Base-by-base conservation (phyloP, 208 protist genomes). In the Naegleria lovaniensis region DNA sequence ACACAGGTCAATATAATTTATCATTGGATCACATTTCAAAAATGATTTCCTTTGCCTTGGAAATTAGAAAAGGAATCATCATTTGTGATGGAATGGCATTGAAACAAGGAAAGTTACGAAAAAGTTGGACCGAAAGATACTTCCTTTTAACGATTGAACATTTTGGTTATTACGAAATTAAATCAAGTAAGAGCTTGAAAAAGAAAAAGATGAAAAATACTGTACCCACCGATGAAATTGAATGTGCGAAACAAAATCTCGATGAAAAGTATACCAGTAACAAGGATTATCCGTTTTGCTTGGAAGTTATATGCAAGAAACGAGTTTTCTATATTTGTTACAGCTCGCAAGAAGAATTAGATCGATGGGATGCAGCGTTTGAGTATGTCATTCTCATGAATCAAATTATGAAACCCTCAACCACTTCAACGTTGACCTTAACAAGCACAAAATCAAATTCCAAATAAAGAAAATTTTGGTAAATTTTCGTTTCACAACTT, bases 11-110 rank as follows among this genome's bases (percentile, higher is more conserved):
- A 29, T 67, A 67, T 29, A 67, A 67, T 19, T 36, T 79, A 9
- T 36, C 16, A 2, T 36, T 79, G 29, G 67, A 36, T 36, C 29
- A 79, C 29, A 36, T 79, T 25, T 29, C 67, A 25, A 79, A 79
- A 79, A 79, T 79, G 67, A 79, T 79, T 36, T 29, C 16, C 7
- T 79, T 79, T 36, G 29, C 67, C 9, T 36, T 79, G 25, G 67
- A 79, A 79, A 79, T 79, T 36, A 79, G 67, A 79, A 79, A 79
- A 33, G 29, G 67, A 36, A 79, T 36, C 36, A 79, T 79, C 1
- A 79, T 79, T 79, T 79, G 67, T 79, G 67, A 79, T 79, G 67
- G 67, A 79, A 79, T 79, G 67, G 67, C 25, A 25, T 33, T 79
- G 6, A 79, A 79, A 79, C 67, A 79, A 79, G 67, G 67, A 36